A percentile compares a stretch with the other conserved stretches of the same genome.
Conservation (phyloP, 192 early-diverging fungal species). For the Coemansia sp. region DNA sequence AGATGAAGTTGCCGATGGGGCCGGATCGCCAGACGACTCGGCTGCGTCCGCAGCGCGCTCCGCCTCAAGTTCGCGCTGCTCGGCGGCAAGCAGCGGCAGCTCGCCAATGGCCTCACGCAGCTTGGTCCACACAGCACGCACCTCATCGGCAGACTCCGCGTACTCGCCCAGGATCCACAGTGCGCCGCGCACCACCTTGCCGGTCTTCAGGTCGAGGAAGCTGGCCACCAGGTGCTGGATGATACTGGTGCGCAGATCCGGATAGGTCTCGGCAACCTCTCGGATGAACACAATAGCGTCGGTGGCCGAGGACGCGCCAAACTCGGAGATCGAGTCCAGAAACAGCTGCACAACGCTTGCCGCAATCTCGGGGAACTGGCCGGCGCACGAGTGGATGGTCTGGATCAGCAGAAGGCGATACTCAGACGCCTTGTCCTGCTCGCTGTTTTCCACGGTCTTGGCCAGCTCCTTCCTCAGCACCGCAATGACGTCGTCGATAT, state of each 20-base stretch:
- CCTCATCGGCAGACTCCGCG: slow-evolving; percentile 70
- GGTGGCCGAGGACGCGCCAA: slow-evolving; percentile 75
- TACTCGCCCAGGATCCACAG: slow-evolving; percentile 99
- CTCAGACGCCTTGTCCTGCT: slow-evolving; percentile 76
- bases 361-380: slow-evolving; percentile 94
- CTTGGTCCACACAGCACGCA: slow-evolving; percentile 81
- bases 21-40: slow-evolving; percentile 14
- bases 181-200: slow-evolving; percentile 92
- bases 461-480: slow-evolving; percentile 96
- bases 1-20: slow-evolving; percentile 32
- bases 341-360: slow-evolving; percentile 91
- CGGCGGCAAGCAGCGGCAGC: slow-evolving; percentile 92
- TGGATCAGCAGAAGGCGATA: slow-evolving; percentile 96
- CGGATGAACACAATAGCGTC: slow-evolving; percentile 98
- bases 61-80: slow-evolving; percentile 82
- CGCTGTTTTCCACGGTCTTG: slow-evolving; percentile 89
- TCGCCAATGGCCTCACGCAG: slow-evolving; percentile 86
- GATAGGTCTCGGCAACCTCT: slow-evolving; percentile 98
- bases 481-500: slow-evolving; percentile 89
- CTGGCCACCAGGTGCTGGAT: slow-evolving; percentile 76
- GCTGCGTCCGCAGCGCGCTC: slow-evolving; percentile 47
- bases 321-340: slow-evolving; percentile 93
- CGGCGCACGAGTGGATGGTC: slow-evolving; percentile 93
- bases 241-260: slow-evolving; percentile 81
- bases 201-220: slow-evolving; percentile 87